Percentiles rank a stretch among this genome's conserved stretches.
Conservation (phyloP, 2,329 filamentous ascomycete species). For the Alternaria triticina region DNA sequence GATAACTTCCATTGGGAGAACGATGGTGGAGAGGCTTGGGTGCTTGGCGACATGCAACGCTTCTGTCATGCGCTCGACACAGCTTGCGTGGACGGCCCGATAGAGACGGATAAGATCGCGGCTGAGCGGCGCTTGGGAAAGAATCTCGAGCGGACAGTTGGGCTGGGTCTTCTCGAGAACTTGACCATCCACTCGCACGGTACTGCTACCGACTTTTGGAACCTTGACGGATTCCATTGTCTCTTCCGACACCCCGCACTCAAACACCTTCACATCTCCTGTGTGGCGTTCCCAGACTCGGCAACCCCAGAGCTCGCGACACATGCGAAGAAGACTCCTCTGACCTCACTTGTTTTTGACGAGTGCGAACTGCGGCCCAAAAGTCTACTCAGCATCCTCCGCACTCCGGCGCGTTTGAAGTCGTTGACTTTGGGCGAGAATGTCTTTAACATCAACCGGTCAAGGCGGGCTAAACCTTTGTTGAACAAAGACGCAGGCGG, state of each 20-base stretch:
- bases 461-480: conserved; percentile 14
- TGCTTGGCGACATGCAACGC: conserved; percentile 41
- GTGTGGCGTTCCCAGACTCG: conserved; percentile 28
- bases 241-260: conserved; percentile 46
- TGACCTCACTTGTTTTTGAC: conserved; percentile 43
- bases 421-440: conserved; percentile 45
- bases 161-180: conserved; percentile 35
- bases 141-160: conserved; percentile 23
- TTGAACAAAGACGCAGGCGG: conserved; percentile 22
- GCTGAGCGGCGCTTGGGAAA: conserved; percentile 18
- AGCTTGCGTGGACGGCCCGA: conserved; percentile 28
- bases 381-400: conserved; percentile 33
- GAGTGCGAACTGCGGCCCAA: conserved; percentile 40
- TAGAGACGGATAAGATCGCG: conserved; percentile 20
- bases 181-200: conserved; percentile 46
- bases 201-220: conserved; percentile 39
- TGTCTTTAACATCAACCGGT: conserved; percentile 30
- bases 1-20: conserved; percentile 43
- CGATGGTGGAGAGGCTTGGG: conserved; percentile 37
- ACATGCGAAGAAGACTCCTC: conserved; percentile 31
- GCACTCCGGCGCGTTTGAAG: conserved; percentile 37
- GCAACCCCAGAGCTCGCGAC: conserved; percentile 28
- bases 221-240: conserved; percentile 38
- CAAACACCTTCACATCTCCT: conserved; percentile 42
- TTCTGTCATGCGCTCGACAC: conserved; percentile 36